Conservation (phyloP, 2,329 filamentous ascomycete species). For the Zarea fungicola region DNA sequence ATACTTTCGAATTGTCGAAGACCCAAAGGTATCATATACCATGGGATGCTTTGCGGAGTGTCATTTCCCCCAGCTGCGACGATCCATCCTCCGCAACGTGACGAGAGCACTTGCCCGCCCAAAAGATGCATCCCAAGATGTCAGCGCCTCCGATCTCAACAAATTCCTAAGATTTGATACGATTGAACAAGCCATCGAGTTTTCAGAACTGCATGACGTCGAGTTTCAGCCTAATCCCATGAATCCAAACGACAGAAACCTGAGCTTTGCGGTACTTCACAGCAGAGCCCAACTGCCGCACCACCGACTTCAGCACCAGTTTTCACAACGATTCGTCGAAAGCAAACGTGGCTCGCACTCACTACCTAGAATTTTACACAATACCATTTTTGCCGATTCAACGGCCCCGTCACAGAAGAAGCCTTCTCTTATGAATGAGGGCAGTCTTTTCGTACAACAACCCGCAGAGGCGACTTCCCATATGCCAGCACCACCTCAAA, state of each 20-base stretch:
- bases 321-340: slow-evolving; percentile 54
- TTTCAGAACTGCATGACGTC: slow-evolving; percentile 55
- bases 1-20: slow-evolving; percentile 57
- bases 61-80: slow-evolving; percentile 58
- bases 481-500: background rate
- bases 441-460: slow-evolving; percentile 25
- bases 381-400: slow-evolving; percentile 41
- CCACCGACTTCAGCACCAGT: slow-evolving; percentile 49
- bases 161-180: slow-evolving; percentile 61
- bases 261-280: slow-evolving; percentile 40
- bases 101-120: slow-evolving; percentile 51
- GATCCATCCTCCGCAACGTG: slow-evolving; percentile 51
- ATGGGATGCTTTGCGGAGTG: slow-evolving; percentile 66
- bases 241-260: slow-evolving; percentile 29
- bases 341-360: slow-evolving; percentile 49
- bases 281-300: slow-evolving; percentile 40
- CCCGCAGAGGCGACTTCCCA: background rate
- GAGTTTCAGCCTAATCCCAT: slow-evolving; percentile 39
- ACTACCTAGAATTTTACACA: slow-evolving; percentile 51
- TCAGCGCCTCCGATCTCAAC: slow-evolving; percentile 53
- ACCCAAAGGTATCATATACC: slow-evolving; percentile 56
- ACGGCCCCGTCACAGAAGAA: background rate
- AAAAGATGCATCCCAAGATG: slow-evolving; percentile 53
- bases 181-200: slow-evolving; percentile 58
- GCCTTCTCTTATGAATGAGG: slow-evolving; percentile 18